Base-by-base conservation (phyloP, 441 rosid species). In the Bocquillonia castaneifolia region DNA sequence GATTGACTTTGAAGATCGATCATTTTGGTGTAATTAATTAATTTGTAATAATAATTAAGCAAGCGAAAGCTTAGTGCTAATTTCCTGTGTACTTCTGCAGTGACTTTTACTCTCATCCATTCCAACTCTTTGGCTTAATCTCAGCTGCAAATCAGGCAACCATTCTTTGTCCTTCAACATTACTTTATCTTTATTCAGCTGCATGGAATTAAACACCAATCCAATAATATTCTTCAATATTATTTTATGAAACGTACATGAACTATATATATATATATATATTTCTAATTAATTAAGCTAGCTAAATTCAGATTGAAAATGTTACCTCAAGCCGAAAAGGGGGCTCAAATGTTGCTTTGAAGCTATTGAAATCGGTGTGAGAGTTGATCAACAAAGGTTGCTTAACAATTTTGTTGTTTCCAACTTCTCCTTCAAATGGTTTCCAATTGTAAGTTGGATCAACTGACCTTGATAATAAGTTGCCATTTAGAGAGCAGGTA, bases 61-160 rank as follows among this genome's bases (percentile, higher is more conserved):
- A 69, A 86, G 87, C 6, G 88, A 76, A 63, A 86, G 88, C 56
- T 66, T 78, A 25, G 87, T 86, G 78, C 77, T 79, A 52, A 81
- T 81, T 60, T 81, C 83, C 28, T 71, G 68, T 55, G 50, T 47
- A 56, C 72, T 64, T 66, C 67, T 69, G 39, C 61, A 63, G 17
- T 55, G 76, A 65, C 45, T 29, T 25, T 66, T 72, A 26, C 63
- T 78, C 1, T 78, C 79, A 6, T 76, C 71, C 13, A 55, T 63
- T 40, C 66, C 74, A 40, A 53, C 73, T 71, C 76, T 59, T 48
- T 67, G 81, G 77, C 81, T 78, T 59, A 81, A 77, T 63, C 85
- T 73, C 62, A 83, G 69, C 72, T 84, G 83, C 68, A 82, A 62
- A 69, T 86, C 88, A 23, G 83, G 86, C 58, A 71, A 29, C 76